phyloP scores from a whole-genome alignment of 2,329 filamentous ascomycete species.

The Epichloe sibirici region DNA sequence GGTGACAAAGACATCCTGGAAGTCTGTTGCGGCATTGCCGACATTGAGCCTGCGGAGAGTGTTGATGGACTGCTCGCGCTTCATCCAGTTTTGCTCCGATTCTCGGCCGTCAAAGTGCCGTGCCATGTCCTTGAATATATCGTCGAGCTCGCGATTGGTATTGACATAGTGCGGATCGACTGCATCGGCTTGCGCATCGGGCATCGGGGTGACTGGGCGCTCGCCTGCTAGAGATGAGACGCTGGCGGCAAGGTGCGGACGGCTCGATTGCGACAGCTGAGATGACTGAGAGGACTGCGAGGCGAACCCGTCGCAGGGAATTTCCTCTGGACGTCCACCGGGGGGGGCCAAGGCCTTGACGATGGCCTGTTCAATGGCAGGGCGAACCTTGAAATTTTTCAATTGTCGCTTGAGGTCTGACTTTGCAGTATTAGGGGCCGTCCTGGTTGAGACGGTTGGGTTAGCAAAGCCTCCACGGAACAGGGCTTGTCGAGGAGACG shows the following conservation, averaged over 20 bases:
- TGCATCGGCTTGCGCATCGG: slow-evolving; percentile 52
- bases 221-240: slow-evolving; percentile 36
- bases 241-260: slow-evolving; percentile 35
- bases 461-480: background rate
- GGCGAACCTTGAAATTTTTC: slow-evolving; percentile 71
- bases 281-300: background rate
- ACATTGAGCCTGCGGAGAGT: slow-evolving; percentile 68
- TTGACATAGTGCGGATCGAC: slow-evolving; percentile 77
- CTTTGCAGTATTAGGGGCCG: slow-evolving; percentile 71
- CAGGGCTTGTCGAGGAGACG: background rate
- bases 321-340: slow-evolving; percentile 26
- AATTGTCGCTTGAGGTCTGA: slow-evolving; percentile 81
- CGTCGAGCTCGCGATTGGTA: slow-evolving; percentile 77
- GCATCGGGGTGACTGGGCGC: slow-evolving; percentile 47
- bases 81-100: slow-evolving; percentile 81
- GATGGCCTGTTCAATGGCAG: slow-evolving; percentile 74
- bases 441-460: slow-evolving; percentile 29
- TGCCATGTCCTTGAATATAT: slow-evolving; percentile 72
- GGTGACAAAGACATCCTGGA: slow-evolving; percentile 54
- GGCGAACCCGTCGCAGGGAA: slow-evolving; percentile 27
- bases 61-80: slow-evolving; percentile 67
- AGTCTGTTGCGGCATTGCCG: slow-evolving; percentile 74
- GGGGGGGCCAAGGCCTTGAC: slow-evolving; percentile 60
- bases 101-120: slow-evolving; percentile 77
- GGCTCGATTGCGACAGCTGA: slow-evolving; percentile 19